Conservation (phyloP, 305 asterid species). For the Fraxinus ornus region DNA sequence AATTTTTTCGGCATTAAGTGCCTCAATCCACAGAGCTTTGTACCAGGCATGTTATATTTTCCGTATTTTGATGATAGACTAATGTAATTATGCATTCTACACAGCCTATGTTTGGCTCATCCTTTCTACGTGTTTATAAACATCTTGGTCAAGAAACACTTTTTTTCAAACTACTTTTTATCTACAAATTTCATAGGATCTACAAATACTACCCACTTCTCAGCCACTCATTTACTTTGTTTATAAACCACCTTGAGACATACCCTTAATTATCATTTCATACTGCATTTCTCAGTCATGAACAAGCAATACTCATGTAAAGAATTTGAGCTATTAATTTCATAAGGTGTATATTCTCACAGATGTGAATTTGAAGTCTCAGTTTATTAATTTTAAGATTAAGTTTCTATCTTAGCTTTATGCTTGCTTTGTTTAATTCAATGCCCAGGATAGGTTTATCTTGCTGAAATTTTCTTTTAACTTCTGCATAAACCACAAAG, state of each 20-base stretch:
- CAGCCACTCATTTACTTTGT: not conserved
- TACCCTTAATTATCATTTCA: not conserved
- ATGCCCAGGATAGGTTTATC: not conserved
- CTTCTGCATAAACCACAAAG: not conserved
- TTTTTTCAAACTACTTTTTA: not conserved
- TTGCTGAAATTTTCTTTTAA: not conserved
- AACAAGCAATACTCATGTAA: not conserved
- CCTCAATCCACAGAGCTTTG: not conserved
- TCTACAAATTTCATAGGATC: not conserved
- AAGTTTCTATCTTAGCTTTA: not conserved
- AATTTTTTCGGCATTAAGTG: not conserved
- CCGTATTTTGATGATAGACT: not conserved
- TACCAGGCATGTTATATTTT: not conserved
- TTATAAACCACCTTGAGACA: not conserved
- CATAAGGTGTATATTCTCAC: not conserved
- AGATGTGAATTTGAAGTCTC: not conserved
- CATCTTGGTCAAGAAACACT: not conserved
- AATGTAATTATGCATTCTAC: not conserved
- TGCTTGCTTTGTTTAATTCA: not conserved
- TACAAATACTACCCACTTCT: not conserved
- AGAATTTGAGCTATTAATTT: not conserved
- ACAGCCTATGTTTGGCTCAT: not conserved
- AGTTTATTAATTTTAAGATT: not conserved
- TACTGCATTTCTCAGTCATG: not conserved
- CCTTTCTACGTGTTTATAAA: not conserved